Percentiles rank a stretch among this genome's conserved stretches.
Evolutionary conservation across 108 stramenopile species (phyloP).

Genomic region (Stephanodiscus minutulus): DNA sequence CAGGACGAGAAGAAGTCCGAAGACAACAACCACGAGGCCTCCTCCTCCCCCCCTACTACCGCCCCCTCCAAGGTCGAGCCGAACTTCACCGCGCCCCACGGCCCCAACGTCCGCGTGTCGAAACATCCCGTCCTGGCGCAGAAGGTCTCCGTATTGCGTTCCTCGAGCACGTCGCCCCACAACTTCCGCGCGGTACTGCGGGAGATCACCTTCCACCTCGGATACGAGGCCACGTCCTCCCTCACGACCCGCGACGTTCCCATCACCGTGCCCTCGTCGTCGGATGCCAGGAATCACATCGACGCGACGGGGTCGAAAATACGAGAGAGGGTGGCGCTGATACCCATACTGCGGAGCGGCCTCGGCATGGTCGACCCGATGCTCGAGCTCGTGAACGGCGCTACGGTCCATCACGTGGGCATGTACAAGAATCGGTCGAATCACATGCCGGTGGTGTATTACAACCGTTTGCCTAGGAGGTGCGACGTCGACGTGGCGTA

Average conservation of each 20-base stretch:
- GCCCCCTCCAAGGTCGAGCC: conserved; percentile 33
- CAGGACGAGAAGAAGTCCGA: conserved; percentile 36
- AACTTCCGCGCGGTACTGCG: conserved; percentile 88
- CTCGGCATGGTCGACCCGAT: conserved; percentile 96
- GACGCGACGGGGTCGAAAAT: conserved; percentile 66
- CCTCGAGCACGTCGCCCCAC: conserved; percentile 66
- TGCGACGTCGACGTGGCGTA: conserved; percentile 85
- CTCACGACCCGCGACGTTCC: conserved; percentile 69
- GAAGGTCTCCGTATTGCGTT: conserved; percentile 81
- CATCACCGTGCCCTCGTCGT: conserved; percentile 69
- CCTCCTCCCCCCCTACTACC: neutral
- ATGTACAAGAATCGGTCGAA: conserved; percentile 87
- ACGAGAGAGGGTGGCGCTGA: conserved; percentile 74
- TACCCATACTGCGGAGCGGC: conserved; percentile 95
- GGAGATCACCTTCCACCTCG: conserved; percentile 96
- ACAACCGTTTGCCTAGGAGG: conserved; percentile 91
- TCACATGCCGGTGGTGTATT: conserved; percentile 92
- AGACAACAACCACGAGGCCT: conserved; percentile 8
- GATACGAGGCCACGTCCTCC: conserved; percentile 91
- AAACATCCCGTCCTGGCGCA: conserved; percentile 76
- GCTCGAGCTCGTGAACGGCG: conserved; percentile 92
- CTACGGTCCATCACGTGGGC: conserved; percentile 96
- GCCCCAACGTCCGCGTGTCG: conserved; percentile 65
- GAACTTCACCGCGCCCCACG: conserved; percentile 41
- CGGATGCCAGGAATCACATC: conserved; percentile 40